phyloP scores from a whole-genome alignment of 1,139 yeast species.

The Yamadazyma sp. region DNA sequence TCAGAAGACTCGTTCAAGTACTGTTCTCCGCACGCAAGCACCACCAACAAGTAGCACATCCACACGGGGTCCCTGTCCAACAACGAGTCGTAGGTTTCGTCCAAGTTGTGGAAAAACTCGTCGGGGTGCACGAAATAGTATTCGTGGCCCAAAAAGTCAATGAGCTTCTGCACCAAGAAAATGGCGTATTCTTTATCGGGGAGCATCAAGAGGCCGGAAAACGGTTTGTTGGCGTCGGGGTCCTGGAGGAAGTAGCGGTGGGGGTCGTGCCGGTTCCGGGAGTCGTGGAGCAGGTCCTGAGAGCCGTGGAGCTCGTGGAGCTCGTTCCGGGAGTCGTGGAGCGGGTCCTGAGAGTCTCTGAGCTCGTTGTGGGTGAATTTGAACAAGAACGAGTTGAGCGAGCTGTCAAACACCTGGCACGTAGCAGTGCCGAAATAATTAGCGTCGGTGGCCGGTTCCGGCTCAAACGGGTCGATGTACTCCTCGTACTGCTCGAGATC shows the following conservation, averaged over 20 bases:
- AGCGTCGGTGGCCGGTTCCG: constrained; percentile 4
- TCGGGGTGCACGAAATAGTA: constrained; percentile 12
- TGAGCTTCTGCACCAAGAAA: constrained; percentile 12
- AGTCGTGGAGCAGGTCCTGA: neutral
- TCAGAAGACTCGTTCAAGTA: constrained; percentile 14
- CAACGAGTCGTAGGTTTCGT: constrained; percentile 10
- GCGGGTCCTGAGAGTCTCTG: neutral
- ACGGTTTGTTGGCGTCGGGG: constrained; percentile 10
- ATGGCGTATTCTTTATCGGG: constrained; percentile 16
- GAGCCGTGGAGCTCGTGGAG: too few species aligned
- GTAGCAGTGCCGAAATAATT: constrained; percentile 13
- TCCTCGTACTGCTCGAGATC: constrained; percentile 7
- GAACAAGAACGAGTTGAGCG: constrained; percentile 13
- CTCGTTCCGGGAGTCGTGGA: constrained; percentile 1
- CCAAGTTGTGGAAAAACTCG: constrained; percentile 9
- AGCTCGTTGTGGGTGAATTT: constrained; percentile 9
- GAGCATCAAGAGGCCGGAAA: constrained; percentile 12
- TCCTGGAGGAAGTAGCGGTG: constrained; percentile 10
- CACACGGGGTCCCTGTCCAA: constrained; percentile 12
- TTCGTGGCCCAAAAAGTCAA: constrained; percentile 14
- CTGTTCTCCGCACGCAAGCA: constrained; percentile 16
- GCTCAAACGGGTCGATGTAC: constrained; percentile 14
- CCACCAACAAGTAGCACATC: constrained; percentile 13
- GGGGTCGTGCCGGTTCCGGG: constrained; percentile 4
- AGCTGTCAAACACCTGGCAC: constrained; percentile 16